Base-by-base conservation (phyloP, 2,329 filamentous ascomycete genomes). In the Emericellopsis atlantica region DNA sequence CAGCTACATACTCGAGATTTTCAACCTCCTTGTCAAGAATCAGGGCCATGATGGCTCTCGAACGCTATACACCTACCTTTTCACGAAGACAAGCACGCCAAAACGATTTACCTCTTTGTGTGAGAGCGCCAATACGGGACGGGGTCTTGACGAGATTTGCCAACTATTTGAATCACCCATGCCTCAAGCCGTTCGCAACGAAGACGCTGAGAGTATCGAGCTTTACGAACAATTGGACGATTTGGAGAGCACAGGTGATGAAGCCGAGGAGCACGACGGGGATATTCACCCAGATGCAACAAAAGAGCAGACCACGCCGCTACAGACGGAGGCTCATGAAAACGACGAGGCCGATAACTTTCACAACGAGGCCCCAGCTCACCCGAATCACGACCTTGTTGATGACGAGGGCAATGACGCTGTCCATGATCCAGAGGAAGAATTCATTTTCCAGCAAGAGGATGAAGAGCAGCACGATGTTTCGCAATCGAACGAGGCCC, bases 11-110 rank as follows among this genome's bases (percentile, higher is more conserved):
- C 47, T 65, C 21, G 61, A 65, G 41, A 54, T 67, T 4, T 64
- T 66, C 41, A 61, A 66, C 18, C 50, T 65, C 32, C 51, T 67
- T 2, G 56, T 64, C 12, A 66, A 64, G 41, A 67, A 67, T 36
- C 61, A 67, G 45, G 60, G 67, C 37, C 57, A 61, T 10, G 56
- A 65, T 22, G 51, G 51, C 23, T 53, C 54, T 10, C 58, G 61
- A 14, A 54, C 55, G 1, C 47, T 67, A n/a, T 66, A 65, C 38
- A 64, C 62, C 4, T 65, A 62, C 44, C 50, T 67, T 8, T 59
- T 65, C 43, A 61, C 60, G 12, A 61, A 60, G 36, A 56, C 62
- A 6, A 65, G 57, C 37, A 52, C 57, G 35, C 56, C 52, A 39
- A 64, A 55, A 44, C 56, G 63, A n/a, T 53, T 62, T 23, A 57